Evolutionary conservation across 805 yeast species (phyloP).

Genomic region (Hemisphaericaspora nanyangensis): DNA sequence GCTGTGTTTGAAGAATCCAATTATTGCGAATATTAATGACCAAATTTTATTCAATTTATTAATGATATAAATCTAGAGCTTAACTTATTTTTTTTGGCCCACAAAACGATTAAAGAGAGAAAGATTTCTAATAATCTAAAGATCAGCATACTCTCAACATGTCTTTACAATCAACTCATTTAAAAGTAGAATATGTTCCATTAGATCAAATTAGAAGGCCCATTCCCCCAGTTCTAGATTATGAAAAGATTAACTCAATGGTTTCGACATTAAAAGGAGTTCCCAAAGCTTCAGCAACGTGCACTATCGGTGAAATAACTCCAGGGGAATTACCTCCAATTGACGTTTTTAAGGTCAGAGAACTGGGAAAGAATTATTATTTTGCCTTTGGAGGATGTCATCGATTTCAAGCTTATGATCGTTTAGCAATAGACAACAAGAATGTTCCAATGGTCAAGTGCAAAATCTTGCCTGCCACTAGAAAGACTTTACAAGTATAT

Average conservation of each 20-base stretch:
- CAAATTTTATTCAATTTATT: too few species aligned
- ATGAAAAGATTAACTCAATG: slow-evolving; percentile 75
- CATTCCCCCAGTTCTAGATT: slow-evolving; percentile 79
- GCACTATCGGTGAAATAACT: slow-evolving; percentile 43
- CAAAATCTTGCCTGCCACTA: slow-evolving; percentile 72
- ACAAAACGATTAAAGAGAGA: too few species aligned
- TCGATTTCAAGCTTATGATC: slow-evolving; percentile 81
- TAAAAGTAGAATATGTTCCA: slow-evolving; percentile 60
- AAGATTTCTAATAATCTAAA: too few species aligned
- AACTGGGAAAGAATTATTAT: slow-evolving; percentile 56
- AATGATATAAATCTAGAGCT: too few species aligned
- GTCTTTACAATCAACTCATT: slow-evolving; percentile 66
- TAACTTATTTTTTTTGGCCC: too few species aligned
- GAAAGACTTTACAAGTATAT: slow-evolving; percentile 61
- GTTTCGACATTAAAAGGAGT: slow-evolving; percentile 60
- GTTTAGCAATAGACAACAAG: slow-evolving; percentile 39
- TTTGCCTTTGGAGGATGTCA: slow-evolving; percentile 93
- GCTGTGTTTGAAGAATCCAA: too few species aligned
- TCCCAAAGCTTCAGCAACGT: slow-evolving; percentile 64
- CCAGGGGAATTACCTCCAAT: slow-evolving; percentile 77
- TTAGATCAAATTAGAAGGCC: slow-evolving; percentile 69
- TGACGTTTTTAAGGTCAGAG: slow-evolving; percentile 68
- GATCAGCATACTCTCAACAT: too few species aligned
- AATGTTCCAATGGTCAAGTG: slow-evolving; percentile 51
- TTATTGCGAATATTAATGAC: too few species aligned